phyloP scores from a whole-genome alignment of 1,284 basidiomycete species.

The Golubevia sp. region DNA sequence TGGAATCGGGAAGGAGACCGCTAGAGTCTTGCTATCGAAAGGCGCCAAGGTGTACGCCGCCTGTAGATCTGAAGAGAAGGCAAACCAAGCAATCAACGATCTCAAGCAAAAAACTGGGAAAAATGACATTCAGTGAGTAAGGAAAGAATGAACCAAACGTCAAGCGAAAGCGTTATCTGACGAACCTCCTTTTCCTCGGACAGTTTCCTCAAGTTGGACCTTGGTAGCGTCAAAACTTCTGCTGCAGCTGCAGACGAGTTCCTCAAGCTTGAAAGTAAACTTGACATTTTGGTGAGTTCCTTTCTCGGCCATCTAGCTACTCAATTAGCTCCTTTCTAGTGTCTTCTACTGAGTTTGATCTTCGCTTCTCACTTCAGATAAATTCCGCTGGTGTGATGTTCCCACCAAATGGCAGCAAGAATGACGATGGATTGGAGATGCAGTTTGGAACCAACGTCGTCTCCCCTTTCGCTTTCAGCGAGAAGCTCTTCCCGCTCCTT shows the following conservation, averaged over 20 bases:
- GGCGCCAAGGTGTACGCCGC: constrained; percentile 61
- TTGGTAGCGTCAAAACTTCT: not conserved
- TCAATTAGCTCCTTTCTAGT: too few relatives aligned
- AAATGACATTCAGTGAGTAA: not conserved
- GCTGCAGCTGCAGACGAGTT: not conserved
- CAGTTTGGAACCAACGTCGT: constrained; percentile 48
- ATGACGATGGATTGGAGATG: constrained; percentile 45
- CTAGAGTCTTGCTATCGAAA: constrained; percentile 38
- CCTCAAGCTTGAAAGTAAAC: not conserved
- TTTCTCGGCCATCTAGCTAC: too few relatives aligned
- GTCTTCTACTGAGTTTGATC: too few relatives aligned
- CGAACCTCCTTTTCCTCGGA: too few relatives aligned
- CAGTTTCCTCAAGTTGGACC: not conserved
- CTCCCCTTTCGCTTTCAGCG: constrained; percentile 38
- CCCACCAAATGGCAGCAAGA: not conserved
- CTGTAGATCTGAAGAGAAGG: constrained; percentile 42
- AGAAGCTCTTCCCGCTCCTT: constrained; percentile 24
- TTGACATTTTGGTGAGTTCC: not conserved
- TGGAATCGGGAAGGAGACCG: constrained; percentile 59
- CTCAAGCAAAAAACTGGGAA: not conserved
- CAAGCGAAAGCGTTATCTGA: too few relatives aligned
- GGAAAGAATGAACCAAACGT: too few relatives aligned
- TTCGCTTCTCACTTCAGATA: too few relatives aligned
- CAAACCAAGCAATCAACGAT: constrained; percentile 35
- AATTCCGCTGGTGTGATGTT: not conserved